phyloP scores from a whole-genome alignment of 352 stramenopile genomes.

The Globisporangium megalacanthum region DNA sequence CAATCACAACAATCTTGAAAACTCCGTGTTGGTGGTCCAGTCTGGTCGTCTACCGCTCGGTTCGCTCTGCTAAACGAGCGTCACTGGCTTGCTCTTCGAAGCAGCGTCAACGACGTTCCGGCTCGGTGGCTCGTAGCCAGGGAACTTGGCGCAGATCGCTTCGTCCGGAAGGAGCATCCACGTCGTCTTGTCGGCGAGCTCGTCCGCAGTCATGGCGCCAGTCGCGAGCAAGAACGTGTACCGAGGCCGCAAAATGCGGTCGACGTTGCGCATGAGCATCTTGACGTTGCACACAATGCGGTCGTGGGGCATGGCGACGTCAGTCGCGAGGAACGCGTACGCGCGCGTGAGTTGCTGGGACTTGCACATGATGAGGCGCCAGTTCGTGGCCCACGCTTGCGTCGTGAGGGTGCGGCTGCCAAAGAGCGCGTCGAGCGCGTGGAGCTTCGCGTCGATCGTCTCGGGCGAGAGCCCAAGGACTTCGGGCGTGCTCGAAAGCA shows the following conservation, averaged over 20 bases:
- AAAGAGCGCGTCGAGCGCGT: constrained; percentile 34
- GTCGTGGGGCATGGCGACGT: constrained; percentile 26
- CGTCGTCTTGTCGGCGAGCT: constrained; percentile 12
- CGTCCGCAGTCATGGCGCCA: neutral
- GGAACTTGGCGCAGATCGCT: constrained; percentile 25
- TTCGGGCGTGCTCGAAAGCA: constrained; percentile 36
- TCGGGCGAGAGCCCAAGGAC: constrained; percentile 27
- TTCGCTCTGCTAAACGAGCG: neutral
- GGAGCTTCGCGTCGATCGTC: constrained; percentile 37
- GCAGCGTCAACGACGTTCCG: neutral
- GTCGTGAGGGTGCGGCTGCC: constrained; percentile 18
- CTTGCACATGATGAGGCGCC: constrained; percentile 54
- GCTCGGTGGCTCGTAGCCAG: constrained; percentile 14
- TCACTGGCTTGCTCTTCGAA: neutral
- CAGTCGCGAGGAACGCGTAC: constrained; percentile 30
- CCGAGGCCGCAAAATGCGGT: constrained; percentile 36
- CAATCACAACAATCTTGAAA: no score
- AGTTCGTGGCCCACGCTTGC: constrained; percentile 17
- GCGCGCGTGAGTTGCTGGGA: constrained; percentile 26
- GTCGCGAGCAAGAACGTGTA: constrained; percentile 30
- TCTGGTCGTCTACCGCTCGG: neutral
- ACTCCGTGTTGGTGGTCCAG: no score
- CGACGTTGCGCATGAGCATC: constrained; percentile 38
- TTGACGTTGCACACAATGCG: constrained; percentile 21
- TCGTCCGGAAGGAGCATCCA: constrained; percentile 35